Evolutionary conservation across 768 basidiomycete genomes (phyloP).

Genomic region (Amanita molliuscula): DNA sequence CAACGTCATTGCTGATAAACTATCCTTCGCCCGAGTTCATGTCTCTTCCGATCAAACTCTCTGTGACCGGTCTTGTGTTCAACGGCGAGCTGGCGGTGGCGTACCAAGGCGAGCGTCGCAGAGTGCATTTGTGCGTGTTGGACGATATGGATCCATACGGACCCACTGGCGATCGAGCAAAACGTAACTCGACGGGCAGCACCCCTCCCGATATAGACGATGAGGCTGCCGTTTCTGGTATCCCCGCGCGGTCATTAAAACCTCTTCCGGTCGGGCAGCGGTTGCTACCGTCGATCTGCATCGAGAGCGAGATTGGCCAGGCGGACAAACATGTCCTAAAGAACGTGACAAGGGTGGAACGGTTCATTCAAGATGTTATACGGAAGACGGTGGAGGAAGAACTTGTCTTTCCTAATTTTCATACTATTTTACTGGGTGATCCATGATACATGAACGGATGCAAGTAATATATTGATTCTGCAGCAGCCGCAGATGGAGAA

Average conservation of each 20-base stretch:
- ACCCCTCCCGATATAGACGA: slow-evolving; percentile 58
- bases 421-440: slow-evolving; percentile 57
- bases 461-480: neutral
- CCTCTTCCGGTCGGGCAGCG: slow-evolving; percentile 74
- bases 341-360: slow-evolving; percentile 91
- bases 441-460: slow-evolving; percentile 6
- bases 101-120: slow-evolving; percentile 73
- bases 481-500: neutral
- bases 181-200: slow-evolving; percentile 36
- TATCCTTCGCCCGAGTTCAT: slow-evolving; percentile 96
- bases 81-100: slow-evolving; percentile 83
- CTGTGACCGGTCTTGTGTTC: slow-evolving; percentile 84
- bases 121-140: slow-evolving; percentile 82
- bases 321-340: slow-evolving; percentile 91
- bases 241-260: slow-evolving; percentile 40
- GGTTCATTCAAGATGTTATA: slow-evolving; percentile 92
- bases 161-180: slow-evolving; percentile 46
- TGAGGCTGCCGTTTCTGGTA: slow-evolving; percentile 28
- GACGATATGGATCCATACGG: slow-evolving; percentile 85
- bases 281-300: slow-evolving; percentile 75
- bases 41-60: slow-evolving; percentile 90
- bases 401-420: slow-evolving; percentile 93
- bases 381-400: slow-evolving; percentile 94
- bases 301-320: slow-evolving; percentile 97
- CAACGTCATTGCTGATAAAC: slow-evolving; percentile 91